These are phyloP conservation scores for Spongospora subterranea DNA, from an alignment of 208 protist species.

Conservation along the genomic window DNA sequence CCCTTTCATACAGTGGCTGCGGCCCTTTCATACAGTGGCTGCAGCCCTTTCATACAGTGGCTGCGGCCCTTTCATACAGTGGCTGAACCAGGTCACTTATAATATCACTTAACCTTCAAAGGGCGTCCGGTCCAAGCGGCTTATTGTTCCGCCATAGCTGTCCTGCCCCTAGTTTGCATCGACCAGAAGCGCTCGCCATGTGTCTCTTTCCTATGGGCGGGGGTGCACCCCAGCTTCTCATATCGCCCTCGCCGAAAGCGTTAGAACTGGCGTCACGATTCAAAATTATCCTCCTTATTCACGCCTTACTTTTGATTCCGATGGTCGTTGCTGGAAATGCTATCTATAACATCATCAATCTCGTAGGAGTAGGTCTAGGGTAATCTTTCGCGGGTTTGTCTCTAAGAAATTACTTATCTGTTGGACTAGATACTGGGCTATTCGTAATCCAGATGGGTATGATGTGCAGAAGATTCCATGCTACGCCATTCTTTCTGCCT, in stretches of 20 bases:
- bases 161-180: no score
- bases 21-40: no score
- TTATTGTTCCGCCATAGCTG: no score
- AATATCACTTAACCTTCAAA: no score
- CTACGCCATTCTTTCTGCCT: not conserved
- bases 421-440: not conserved
- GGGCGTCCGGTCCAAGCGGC: no score
- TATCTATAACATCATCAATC: not conserved
- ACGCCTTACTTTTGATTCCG: not conserved
- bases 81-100: no score
- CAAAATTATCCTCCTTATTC: not conserved
- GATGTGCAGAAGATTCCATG: conserved; percentile 38
- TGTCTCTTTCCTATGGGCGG: conserved; percentile 42
- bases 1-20: no score
- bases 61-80: no score
- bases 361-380: not conserved
- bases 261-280: not conserved
- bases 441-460: conserved; percentile 17
- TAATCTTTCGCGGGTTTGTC: not conserved
- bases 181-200: no score
- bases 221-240: conserved; percentile 26
- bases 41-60: no score
- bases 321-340: not conserved
- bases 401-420: not conserved
- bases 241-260: not conserved